Conservation (phyloP, 1,284 basidiomycete genomes). For the Apiotrichum siamense region DNA sequence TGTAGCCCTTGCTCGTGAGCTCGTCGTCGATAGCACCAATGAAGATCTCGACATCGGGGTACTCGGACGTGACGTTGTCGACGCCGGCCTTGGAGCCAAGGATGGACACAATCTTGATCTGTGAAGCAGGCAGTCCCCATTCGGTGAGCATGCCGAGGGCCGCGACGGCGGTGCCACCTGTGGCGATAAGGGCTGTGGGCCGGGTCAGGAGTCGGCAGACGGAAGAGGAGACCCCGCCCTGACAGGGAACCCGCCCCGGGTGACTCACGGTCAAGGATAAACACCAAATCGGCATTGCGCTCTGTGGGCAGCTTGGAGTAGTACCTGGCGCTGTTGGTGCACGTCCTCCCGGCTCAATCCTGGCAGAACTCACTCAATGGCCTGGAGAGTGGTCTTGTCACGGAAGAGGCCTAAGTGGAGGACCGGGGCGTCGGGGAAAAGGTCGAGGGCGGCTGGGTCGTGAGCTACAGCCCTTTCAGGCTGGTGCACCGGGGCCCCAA, state of each 20-base stretch:
- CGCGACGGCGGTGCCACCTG: conserved; percentile 85
- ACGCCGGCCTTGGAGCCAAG: conserved; percentile 74
- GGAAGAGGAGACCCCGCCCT: too few relatives aligned
- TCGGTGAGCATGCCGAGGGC: conserved; percentile 77
- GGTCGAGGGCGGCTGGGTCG: conserved; percentile 55
- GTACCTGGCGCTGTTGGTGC: conserved; percentile 51
- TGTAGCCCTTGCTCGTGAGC: conserved; percentile 66
- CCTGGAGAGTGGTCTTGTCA: conserved; percentile 82
- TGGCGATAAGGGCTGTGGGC: conserved; percentile 66
- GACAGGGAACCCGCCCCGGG: too few relatives aligned
- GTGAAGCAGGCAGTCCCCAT: conserved; percentile 63
- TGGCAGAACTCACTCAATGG: conserved; percentile 67
- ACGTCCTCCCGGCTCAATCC: not conserved
- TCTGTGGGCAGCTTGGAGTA: conserved; percentile 82
- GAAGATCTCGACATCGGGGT: conserved; percentile 83
- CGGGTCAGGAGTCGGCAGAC: conserved; percentile 3
- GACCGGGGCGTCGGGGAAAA: conserved; percentile 80
- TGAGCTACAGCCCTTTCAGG: not conserved
- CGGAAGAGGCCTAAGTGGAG: conserved; percentile 87
- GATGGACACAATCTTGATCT: conserved; percentile 78
- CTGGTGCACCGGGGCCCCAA: too few relatives aligned
- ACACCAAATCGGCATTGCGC: conserved; percentile 73
- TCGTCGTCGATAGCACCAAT: conserved; percentile 70
- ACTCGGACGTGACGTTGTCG: conserved; percentile 58
- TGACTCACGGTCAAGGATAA: conserved; percentile 66